phyloP scores from a whole-genome alignment of 306 rosid genomes.

The Citrullus colocynthis region DNA sequence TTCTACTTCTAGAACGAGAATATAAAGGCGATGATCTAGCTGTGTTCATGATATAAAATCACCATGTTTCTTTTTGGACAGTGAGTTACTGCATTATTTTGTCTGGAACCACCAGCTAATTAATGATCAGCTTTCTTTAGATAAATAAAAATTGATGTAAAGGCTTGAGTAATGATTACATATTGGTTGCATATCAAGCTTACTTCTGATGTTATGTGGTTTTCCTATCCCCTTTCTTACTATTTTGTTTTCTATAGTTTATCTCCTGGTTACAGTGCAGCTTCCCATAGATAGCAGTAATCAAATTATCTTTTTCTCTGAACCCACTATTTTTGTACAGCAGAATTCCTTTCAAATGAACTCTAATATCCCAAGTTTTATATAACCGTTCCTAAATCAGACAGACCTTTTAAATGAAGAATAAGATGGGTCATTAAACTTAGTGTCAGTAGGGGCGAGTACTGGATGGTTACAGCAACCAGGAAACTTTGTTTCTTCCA shows the following conservation, averaged over 20 bases:
- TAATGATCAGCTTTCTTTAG: constrained; percentile 4
- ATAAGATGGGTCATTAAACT: not conserved
- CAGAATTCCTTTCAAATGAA: not conserved
- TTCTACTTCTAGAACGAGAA: not conserved
- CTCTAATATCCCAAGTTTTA: not conserved
- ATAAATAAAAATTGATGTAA: constrained; percentile 4
- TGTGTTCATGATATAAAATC: constrained; percentile 4
- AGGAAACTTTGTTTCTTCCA: not conserved
- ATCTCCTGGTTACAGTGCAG: not conserved
- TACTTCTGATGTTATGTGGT: not conserved
- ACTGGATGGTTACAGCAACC: too few relatives aligned
- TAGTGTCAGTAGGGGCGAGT: too few relatives aligned
- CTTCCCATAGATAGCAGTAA: not conserved
- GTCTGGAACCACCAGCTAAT: constrained; percentile 9
- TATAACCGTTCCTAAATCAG: not conserved
- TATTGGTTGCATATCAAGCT: constrained; percentile 4
- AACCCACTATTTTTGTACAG: not conserved
- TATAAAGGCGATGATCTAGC: constrained; percentile 2
- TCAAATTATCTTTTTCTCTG: not conserved
- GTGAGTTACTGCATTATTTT: constrained; percentile 8
- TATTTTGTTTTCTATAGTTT: not conserved
- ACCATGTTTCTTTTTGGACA: not conserved
- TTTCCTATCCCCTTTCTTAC: not conserved
- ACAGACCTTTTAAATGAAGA: not conserved
- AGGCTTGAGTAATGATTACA: not conserved